Conservation (phyloP, 305 asterid genomes). For the Fraxinus xanthoxyloides region DNA sequence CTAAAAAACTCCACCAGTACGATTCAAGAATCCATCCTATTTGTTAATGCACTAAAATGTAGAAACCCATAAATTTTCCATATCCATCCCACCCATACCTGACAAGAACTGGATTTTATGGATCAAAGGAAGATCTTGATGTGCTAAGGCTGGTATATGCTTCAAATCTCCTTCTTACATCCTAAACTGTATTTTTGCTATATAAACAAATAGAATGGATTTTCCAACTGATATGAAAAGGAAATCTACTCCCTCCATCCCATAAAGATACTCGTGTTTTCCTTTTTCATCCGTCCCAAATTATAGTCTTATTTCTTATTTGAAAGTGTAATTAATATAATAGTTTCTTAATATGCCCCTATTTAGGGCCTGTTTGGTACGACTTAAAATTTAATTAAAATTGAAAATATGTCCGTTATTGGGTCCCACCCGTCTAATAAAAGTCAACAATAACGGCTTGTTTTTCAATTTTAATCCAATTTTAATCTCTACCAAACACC, state of each 20-base stretch:
- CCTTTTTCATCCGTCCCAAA: neutral
- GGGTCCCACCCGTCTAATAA: too few relatives aligned
- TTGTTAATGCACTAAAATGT: neutral
- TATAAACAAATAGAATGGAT: neutral
- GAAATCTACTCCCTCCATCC: neutral
- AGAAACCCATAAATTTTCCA: neutral
- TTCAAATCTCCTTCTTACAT: neutral
- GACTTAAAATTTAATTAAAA: too few relatives aligned
- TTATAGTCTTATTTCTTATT: neutral
- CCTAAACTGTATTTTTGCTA: neutral
- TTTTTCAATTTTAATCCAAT: too few relatives aligned
- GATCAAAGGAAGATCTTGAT: neutral
- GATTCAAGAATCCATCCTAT: neutral
- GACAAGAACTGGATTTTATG: neutral
- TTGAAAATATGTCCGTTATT: too few relatives aligned
- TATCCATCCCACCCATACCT: neutral
- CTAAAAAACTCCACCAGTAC: neutral
- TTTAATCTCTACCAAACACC: too few relatives aligned
- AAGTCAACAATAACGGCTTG: too few relatives aligned
- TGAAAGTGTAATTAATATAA: neutral
- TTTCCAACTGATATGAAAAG: neutral
- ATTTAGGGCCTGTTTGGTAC: too few relatives aligned
- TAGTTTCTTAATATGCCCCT: neutral
- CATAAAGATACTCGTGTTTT: neutral
- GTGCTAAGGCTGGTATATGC: neutral